A percentile compares a stretch with the other conserved stretches of the same genome.
phyloP scores from a whole-genome alignment of 2,329 filamentous ascomycete genomes.

The Diaporthe vaccinii region DNA sequence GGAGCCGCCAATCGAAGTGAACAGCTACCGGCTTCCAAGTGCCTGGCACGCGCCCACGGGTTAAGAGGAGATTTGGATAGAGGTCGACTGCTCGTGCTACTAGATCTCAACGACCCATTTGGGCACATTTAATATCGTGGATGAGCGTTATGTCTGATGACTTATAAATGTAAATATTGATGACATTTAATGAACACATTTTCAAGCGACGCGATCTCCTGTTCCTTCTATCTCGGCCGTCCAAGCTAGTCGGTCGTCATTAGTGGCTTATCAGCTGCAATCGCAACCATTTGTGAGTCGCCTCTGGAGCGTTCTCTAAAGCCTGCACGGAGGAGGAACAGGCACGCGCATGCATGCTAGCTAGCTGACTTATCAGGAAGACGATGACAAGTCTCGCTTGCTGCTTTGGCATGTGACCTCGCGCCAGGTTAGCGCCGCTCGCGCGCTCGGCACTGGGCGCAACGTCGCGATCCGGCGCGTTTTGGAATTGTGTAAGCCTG shows the following conservation, averaged over 20 bases:
- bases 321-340: neutral
- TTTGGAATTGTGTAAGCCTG: neutral
- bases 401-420: neutral
- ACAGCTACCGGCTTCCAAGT: neutral
- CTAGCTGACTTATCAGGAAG: neutral
- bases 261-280: too few species aligned
- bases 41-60: neutral
- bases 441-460: neutral
- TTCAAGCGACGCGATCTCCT: neutral
- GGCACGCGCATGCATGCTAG: neutral
- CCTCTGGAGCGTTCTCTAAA: neutral
- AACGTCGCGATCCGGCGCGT: neutral
- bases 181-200: neutral
- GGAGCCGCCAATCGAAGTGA: slow-evolving; percentile 15
- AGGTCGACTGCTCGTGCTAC: neutral
- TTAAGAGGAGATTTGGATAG: too few species aligned
- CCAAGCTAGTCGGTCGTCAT: neutral
- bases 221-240: neutral
- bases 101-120: neutral
- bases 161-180: slow-evolving; percentile 3
- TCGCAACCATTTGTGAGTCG: neutral
- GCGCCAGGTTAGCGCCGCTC: neutral
- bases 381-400: neutral
- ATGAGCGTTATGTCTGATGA: slow-evolving; percentile 25
- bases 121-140: neutral